These are phyloP conservation scores for Claviceps capensis DNA, from an alignment of 2,329 filamentous ascomycete species.

Conservation along the genomic window DNA sequence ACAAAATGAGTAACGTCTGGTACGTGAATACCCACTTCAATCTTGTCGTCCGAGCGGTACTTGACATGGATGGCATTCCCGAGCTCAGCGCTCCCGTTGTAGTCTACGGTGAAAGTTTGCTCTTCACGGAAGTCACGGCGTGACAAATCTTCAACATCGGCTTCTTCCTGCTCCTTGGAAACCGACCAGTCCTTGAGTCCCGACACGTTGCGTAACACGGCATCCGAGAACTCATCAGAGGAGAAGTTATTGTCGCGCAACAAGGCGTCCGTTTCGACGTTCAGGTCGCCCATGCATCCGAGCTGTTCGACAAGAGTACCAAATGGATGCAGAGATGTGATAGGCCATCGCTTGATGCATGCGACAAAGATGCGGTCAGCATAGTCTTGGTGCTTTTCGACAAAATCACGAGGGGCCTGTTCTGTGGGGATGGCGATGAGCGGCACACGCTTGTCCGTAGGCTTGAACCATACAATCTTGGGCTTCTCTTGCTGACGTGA, in stretches of 20 bases:
- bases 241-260: constrained; percentile 98
- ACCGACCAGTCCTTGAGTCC: constrained; percentile 86
- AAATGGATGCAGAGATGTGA: constrained; percentile 97
- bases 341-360: constrained; percentile 98
- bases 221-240: constrained; percentile 93
- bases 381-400: constrained; percentile 96
- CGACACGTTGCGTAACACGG: constrained; percentile 73
- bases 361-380: constrained; percentile 97
- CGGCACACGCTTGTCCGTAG: constrained; percentile 95
- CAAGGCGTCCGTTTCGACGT: constrained; percentile 93
- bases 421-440: constrained; percentile 97
- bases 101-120: constrained; percentile 82
- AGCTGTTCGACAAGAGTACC: constrained; percentile 95
- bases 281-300: constrained; percentile 91
- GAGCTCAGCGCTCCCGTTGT: constrained; percentile 74
- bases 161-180: constrained; percentile 54
- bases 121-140: constrained; percentile 87
- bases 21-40: constrained; percentile 92
- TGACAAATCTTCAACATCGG: constrained; percentile 47
- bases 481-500: constrained; percentile 82
- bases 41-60: constrained; percentile 64
- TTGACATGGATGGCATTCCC: constrained; percentile 92
- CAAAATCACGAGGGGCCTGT: constrained; percentile 92
- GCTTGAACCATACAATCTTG: constrained; percentile 99
- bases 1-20: constrained; percentile 94